Evolutionary conservation across 2,329 filamentous ascomycete species (phyloP), one percentile per base, ranked within the genome.

Genomic region (Exophiala viscosa): DNA sequence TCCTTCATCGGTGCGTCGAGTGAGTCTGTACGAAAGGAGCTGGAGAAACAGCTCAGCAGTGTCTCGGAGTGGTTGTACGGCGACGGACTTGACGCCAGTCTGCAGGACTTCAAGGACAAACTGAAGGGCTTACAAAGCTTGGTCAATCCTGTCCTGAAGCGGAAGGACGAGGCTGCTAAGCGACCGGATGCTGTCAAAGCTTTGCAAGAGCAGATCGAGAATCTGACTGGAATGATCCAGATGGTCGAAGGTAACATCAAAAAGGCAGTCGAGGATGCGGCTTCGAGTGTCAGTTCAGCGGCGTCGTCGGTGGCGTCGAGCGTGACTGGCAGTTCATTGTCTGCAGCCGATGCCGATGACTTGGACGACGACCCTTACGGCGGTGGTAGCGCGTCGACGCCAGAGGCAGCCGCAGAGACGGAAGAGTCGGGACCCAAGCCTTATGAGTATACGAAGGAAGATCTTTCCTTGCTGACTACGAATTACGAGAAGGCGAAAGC

Each of bases 51-150:
- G 64, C 78, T 89, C 35, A 79, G 81, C 55, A 81, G 82, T 44
- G 80, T 84, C 17, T 87, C 88, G 62, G 90, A 96, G 9, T 99
- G 93, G 92, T 83, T 99, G 54, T 93, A 96, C 67, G 88, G 82
- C 13, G 90, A 91, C 42, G 90, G 92, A 50, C 79, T 81, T 13
- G 84, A 90, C 44, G 91, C 93, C 3, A 77, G 81, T 33, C 85
- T 84, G 52, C 83, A 88, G 2, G 83, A 86, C 43, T 80, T 99
- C 64, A 88, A 86, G 68, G 78, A 81, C 50, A 89, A 86, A 67
- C 80, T 95, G 45, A 86, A 88, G 69, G 81, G 81, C 40, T 81
- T 99, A 45, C 86, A 89, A 66, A 81, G 84, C 48, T 81, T 96
- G 42, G 87, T 91, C 47, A 76, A 82, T 31, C 92, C 91, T 1